Evolutionary conservation across 805 yeast genomes (phyloP).

Genomic region (Ogataea chonburiensis): DNA sequence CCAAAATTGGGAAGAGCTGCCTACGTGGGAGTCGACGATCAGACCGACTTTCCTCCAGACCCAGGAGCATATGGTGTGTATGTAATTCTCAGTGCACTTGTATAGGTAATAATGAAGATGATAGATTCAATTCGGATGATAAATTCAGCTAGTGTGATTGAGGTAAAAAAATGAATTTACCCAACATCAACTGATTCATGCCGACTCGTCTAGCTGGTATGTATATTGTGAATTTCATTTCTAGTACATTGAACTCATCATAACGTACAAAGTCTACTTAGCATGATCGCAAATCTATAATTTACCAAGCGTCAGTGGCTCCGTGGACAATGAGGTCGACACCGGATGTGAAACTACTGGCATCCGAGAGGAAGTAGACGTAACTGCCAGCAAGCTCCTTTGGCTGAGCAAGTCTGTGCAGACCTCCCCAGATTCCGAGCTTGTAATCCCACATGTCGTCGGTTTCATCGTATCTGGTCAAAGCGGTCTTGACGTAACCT

Average conservation of each 20-base stretch:
- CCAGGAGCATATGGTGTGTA: constrained; percentile 42
- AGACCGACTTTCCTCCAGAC: constrained; percentile 37
- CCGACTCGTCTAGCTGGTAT: no score
- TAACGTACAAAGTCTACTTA: no score
- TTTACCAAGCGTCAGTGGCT: constrained; percentile 13
- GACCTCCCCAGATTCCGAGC: constrained; percentile 31
- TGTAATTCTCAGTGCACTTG: not conserved
- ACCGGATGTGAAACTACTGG: constrained; percentile 48
- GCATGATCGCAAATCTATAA: no score
- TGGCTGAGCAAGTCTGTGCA: constrained; percentile 43
- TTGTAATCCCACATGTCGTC: constrained; percentile 42
- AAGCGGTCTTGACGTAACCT: constrained; percentile 47
- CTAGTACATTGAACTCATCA: no score
- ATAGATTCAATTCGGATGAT: no score
- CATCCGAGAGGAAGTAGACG: constrained; percentile 50
- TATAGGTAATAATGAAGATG: no score
- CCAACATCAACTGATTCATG: no score
- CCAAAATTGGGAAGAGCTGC: constrained; percentile 40
- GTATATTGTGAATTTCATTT: no score
- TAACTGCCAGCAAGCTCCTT: constrained; percentile 50
- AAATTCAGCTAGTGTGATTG: no score
- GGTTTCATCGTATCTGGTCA: constrained; percentile 28
- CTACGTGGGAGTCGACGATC: constrained; percentile 36
- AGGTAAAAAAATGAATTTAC: no score
- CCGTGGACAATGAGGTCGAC: constrained; percentile 48